Conservation (phyloP, 2,329 filamentous ascomycete species). For the Monilinia vaccinii-corymbosi region DNA sequence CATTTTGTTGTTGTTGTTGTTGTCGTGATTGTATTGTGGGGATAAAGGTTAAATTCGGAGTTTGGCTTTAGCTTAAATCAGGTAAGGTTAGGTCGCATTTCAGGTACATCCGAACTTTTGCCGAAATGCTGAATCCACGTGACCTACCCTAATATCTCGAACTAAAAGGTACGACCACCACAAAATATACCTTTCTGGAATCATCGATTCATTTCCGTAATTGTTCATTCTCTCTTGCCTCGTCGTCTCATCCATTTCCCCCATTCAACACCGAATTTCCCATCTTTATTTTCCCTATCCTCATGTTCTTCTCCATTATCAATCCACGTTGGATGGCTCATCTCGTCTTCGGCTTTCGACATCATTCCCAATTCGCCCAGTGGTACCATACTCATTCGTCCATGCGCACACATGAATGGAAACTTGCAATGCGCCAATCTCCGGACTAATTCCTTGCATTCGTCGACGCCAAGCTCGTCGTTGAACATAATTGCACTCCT, state of each 20-base stretch:
- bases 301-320: neutral
- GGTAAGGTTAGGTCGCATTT: too few species aligned
- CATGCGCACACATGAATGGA: slow-evolving; percentile 80
- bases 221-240: neutral
- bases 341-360: neutral
- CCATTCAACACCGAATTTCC: neutral
- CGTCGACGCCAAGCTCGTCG: slow-evolving; percentile 47
- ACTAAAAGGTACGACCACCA: neutral
- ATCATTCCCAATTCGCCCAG: slow-evolving; percentile 39
- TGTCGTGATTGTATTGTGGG: too few species aligned
- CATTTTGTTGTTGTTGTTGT: too few species aligned
- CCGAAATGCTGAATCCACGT: too few species aligned
- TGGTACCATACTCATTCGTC: slow-evolving; percentile 57
- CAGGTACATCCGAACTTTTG: too few species aligned
- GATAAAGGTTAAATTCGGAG: too few species aligned
- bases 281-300: neutral
- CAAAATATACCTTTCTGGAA: too few species aligned
- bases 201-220: too few species aligned
- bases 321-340: too few species aligned
- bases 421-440: slow-evolving; percentile 56
- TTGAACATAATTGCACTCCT: slow-evolving; percentile 84
- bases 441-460: slow-evolving; percentile 50
- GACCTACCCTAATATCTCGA: too few species aligned
- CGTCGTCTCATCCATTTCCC: neutral
- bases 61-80: too few species aligned